Conservation (phyloP, 306 rosid species). For the Medicago truncatula region DNA sequence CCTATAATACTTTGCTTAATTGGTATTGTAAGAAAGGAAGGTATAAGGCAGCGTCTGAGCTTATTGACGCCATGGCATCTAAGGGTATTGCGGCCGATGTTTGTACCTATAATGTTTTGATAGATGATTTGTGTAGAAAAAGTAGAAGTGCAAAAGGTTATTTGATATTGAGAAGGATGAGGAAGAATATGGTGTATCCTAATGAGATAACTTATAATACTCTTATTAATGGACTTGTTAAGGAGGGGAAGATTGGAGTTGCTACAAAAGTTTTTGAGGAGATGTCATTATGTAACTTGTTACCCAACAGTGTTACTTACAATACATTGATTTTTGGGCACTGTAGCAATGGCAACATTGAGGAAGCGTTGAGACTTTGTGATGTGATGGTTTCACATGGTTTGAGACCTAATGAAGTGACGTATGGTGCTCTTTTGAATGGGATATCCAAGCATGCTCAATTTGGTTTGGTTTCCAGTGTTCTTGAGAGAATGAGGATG, state of each 20-base stretch:
- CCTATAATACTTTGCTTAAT: conserved; percentile 75
- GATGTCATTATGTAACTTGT: conserved; percentile 57
- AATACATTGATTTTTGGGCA: conserved; percentile 66
- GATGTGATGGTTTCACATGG: conserved; percentile 64
- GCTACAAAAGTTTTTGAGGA: conserved; percentile 71
- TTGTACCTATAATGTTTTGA: conserved; percentile 77
- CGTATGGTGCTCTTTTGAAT: conserved; percentile 64
- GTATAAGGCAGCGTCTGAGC: conserved; percentile 60
- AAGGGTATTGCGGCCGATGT: conserved; percentile 74
- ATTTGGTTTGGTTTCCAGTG: conserved; percentile 54
- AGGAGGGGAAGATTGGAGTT: conserved; percentile 73
- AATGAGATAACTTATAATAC: conserved; percentile 70
- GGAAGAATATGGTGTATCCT: conserved; percentile 67
- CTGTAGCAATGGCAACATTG: conserved; percentile 53
- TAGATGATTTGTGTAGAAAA: conserved; percentile 69
- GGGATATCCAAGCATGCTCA: conserved; percentile 64
- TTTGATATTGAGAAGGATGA: conserved; percentile 72
- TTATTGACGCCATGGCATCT: conserved; percentile 71
- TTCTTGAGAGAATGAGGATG: conserved; percentile 64
- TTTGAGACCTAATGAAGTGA: conserved; percentile 66
- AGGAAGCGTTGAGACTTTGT: conserved; percentile 64
- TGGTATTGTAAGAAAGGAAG: conserved; percentile 79
- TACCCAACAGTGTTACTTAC: conserved; percentile 64
- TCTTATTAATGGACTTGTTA: conserved; percentile 74
- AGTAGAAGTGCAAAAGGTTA: conserved; percentile 72